Base-by-base conservation (phyloP, 208 protist genomes). In the Acanthamoeba triangularis region DNA sequence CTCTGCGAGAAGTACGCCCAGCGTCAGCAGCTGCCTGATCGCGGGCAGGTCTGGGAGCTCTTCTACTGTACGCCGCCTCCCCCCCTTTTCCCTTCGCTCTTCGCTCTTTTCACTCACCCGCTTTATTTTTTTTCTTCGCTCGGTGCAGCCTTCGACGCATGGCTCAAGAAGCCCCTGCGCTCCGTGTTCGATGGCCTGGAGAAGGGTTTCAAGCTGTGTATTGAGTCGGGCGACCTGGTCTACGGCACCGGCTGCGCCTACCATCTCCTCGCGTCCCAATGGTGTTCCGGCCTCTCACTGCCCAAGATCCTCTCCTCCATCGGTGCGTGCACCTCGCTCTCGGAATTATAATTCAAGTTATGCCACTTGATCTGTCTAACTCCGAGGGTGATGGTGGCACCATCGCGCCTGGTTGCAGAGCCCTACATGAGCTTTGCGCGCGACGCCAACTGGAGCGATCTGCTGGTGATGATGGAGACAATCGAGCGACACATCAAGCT, bases 221-320 rank as follows among this genome's bases (percentile, higher is more conserved):
- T 74, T 7, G 65, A 74, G 65, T 10, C 65, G n/a, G 80, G 80
- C n/a, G 35, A 88, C 30, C 80, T 44, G 14, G 80, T 44, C 14
- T 88, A 47, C 80, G 80, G 80, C 28, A 88, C 80, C 30, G 80
- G 80, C 49, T 88, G 80, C 30, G 80, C 80, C 16, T 88, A 88
- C 49, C 25, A 88, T 23, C 80, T 88, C n/a, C 30, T 88, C n/a
- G 28, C 30, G 49, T 35, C 80, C 14, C 80, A 63, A 8, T 88
- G 80, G 80, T 88, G 33, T 28, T 52, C 87, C 8, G 87, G 25
- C 30, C 87, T 72, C 65, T 72, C 65, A 6, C 87, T 69, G 35
- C 65, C 63, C 28, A n/a, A 93, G 47, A 35, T 69, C 30, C 35
- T 78, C 41, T n/a, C 65, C 37, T 93, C 87, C 13, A 52, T 78